Evolutionary conservation across 225 moss, liverwort and hornwort genomes (phyloP), one percentile per base, ranked within the genome.

Genomic region (Sphagnum contortum): DNA sequence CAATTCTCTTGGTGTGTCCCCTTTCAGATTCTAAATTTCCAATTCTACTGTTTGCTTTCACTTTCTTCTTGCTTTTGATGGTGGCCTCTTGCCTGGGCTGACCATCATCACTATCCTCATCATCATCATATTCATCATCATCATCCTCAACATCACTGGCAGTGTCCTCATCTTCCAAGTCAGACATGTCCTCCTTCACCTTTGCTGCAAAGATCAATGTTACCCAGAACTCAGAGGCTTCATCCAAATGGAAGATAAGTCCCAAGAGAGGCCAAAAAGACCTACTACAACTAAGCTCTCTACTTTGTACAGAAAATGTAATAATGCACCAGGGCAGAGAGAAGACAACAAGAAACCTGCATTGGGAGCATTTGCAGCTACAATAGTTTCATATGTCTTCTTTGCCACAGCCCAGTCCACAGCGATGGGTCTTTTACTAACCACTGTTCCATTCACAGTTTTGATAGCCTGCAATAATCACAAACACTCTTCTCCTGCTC

Each of bases 381-480:
- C 73, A 70, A 78, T 79, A 54, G 82, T 86, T 74, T 90, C 93
- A 64, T 77, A 98, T 63, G 89, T 77, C 53, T 84, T 86, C 76
- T 98, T 98, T 6, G 84, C 96, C 65, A 98, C 76, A 50, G 98
- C 89, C 98, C 93, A 98, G 75, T 93, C 93, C 47, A 98, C 98
- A 6, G 93, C 89, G 60, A 98, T 73, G 50, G 93, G 93, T 67
- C 98, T 89, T 79, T 89, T 93, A 46, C 89, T 85, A 68, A 98
- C 79, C 55, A 76, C 48, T 56, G 74, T 88, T 57, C 93, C 91
- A 71, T 98, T 98, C 59, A 91, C 83, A 65, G 72, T 72, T 75
- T 80, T 83, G 48, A 98, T 91, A 46, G 85, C 98, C 96, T 96
- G 70, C 66, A 75, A 47, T 49, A 29, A 29, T 29, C 29, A 29